Evolutionary conservation across 2,329 filamentous ascomycete genomes (phyloP).

Genomic region (Xylaria multiplex): DNA sequence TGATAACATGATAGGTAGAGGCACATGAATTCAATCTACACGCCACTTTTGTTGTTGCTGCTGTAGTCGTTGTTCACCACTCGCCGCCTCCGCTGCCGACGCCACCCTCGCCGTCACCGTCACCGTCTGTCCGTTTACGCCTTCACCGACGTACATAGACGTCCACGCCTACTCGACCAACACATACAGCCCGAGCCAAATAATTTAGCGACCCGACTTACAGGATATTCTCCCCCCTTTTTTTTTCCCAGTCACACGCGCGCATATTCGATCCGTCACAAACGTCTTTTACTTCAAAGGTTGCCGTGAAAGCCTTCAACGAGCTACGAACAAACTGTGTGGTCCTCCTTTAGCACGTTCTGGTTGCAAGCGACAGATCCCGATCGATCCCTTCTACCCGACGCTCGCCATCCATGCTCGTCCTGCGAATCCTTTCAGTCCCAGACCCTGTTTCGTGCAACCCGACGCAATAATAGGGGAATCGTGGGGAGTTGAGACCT

Average conservation of each 20-base stretch:
- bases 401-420: slow-evolving; percentile 44
- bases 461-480: slow-evolving; percentile 43
- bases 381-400: slow-evolving; percentile 24
- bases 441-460: slow-evolving; percentile 44
- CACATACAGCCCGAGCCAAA: slow-evolving; percentile 14
- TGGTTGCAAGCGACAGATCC: slow-evolving; percentile 25
- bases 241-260: slow-evolving; percentile 22
- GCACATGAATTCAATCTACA: slow-evolving; percentile 8
- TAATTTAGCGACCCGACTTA: slow-evolving; percentile 16
- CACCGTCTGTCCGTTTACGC: slow-evolving; percentile 5
- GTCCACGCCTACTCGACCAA: slow-evolving; percentile 3
- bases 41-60: not conserved
- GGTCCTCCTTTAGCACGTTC: slow-evolving; percentile 4
- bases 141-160: slow-evolving; percentile 7
- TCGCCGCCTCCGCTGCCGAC: not conserved
- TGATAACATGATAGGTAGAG: not conserved
- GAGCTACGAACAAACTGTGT: not conserved
- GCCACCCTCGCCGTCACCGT: slow-evolving; percentile 6
- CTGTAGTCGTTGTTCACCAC: slow-evolving; percentile 3
- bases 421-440: slow-evolving; percentile 39
- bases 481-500: slow-evolving; percentile 43
- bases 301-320: not conserved
- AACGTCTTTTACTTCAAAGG: not conserved
- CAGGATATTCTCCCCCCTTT: slow-evolving; percentile 6
- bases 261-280: slow-evolving; percentile 12